Percentiles rank a stretch among this genome's conserved stretches.
phyloP scores from a whole-genome alignment of 805 yeast genomes.

The Phaffomyces thermotolerans region DNA sequence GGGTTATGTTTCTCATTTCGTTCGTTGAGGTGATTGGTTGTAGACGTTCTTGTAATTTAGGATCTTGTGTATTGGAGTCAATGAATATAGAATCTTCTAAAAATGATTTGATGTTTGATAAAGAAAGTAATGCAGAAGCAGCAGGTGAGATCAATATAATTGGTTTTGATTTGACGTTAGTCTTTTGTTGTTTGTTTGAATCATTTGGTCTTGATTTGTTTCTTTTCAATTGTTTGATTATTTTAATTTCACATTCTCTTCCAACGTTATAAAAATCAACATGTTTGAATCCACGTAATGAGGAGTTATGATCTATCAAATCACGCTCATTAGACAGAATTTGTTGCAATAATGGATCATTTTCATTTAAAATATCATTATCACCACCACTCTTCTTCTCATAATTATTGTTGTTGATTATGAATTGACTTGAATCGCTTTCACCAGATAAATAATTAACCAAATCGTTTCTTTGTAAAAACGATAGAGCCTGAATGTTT shows the following conservation, averaged over 20 bases:
- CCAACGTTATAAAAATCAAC: slow-evolving; percentile 63
- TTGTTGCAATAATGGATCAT: slow-evolving; percentile 28
- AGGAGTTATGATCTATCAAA: slow-evolving; percentile 50
- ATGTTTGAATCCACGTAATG: slow-evolving; percentile 58
- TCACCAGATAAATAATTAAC: slow-evolving; percentile 71
- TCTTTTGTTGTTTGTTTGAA: slow-evolving; percentile 5
- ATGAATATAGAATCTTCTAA: slow-evolving; percentile 65
- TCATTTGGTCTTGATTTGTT: slow-evolving; percentile 10
- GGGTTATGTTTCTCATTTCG: slow-evolving; percentile 41
- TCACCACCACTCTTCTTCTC: slow-evolving; percentile 3
- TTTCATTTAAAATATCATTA: not conserved
- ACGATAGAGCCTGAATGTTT: slow-evolving; percentile 64
- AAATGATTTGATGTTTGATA: slow-evolving; percentile 59
- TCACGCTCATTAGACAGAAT: slow-evolving; percentile 36
- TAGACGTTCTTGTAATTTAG: slow-evolving; percentile 26
- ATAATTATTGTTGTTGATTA: slow-evolving; percentile 17
- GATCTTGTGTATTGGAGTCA: slow-evolving; percentile 39
- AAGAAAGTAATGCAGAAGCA: slow-evolving; percentile 61
- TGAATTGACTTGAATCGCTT: slow-evolving; percentile 49
- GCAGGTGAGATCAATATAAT: slow-evolving; percentile 74
- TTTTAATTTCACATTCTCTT: slow-evolving; percentile 54
- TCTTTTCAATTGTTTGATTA: slow-evolving; percentile 32
- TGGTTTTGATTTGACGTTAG: slow-evolving; percentile 33
- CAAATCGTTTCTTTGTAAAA: slow-evolving; percentile 79
- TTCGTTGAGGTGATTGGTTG: slow-evolving; percentile 20